These are phyloP conservation scores for Cenchrus fungigraminus DNA, from an alignment of 176 grass and related monocot species.

Conservation along the genomic window DNA sequence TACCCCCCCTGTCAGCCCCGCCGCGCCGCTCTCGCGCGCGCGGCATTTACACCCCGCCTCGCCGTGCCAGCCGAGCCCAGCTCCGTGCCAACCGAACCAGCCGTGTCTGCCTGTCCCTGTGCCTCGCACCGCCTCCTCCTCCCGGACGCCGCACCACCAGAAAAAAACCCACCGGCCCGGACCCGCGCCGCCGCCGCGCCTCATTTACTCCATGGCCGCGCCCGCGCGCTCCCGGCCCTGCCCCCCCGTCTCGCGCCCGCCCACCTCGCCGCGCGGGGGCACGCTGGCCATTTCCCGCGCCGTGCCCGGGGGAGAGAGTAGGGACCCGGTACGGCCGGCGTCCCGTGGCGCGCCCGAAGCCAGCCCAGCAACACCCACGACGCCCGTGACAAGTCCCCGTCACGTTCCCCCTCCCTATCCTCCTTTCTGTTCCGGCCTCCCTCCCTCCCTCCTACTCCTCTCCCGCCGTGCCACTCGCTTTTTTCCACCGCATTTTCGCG, in stretches of 20 bases:
- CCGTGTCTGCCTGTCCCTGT: too few relatives aligned
- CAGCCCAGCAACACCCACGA: neutral
- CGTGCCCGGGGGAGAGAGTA: neutral
- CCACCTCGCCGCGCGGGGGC: neutral
- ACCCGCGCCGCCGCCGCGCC: neutral
- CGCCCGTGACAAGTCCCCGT: slow-evolving; percentile 51
- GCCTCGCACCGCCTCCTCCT: too few relatives aligned
- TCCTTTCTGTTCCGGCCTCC: neutral
- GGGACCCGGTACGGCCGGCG: too few relatives aligned
- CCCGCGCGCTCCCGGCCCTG: neutral
- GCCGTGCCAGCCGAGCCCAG: neutral
- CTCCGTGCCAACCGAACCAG: neutral
- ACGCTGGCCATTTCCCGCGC: slow-evolving; percentile 5
- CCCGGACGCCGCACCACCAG: slow-evolving; percentile 36
- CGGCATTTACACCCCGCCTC: slow-evolving; percentile 19
- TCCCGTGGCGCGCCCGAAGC: too few relatives aligned
- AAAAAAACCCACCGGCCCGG: neutral
- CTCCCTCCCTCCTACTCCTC: neutral
- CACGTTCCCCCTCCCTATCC: slow-evolving; percentile 6
- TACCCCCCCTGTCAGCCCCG: neutral
- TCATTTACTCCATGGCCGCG: neutral
- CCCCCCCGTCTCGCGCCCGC: neutral
- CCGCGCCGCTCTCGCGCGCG: neutral
- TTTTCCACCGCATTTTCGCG: neutral
- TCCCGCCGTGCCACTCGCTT: slow-evolving; percentile 4